Evolutionary conservation across 371 early-diverging fungal genomes (phyloP).

Genomic region (Lichtheimia corymbifera): DNA sequence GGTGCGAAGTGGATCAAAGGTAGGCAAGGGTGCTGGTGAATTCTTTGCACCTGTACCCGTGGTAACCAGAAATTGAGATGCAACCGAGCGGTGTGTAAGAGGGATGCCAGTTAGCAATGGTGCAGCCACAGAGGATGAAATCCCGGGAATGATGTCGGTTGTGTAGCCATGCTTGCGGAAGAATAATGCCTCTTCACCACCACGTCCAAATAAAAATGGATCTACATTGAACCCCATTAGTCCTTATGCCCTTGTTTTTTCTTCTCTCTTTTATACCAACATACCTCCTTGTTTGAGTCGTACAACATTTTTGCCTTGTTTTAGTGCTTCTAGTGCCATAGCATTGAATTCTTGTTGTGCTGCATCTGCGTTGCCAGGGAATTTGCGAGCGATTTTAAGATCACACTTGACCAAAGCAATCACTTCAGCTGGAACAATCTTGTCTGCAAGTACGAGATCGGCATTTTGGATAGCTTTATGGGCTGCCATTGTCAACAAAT

Average conservation of each 20-base stretch:
- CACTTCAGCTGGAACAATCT: slow-evolving; percentile 76
- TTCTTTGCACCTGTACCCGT: slow-evolving; percentile 73
- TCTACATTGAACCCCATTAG: slow-evolving; percentile 43
- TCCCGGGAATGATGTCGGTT: slow-evolving; percentile 80
- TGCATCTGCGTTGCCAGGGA: slow-evolving; percentile 69
- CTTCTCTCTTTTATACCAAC: background rate
- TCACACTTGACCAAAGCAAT: slow-evolving; percentile 55
- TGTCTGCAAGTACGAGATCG: slow-evolving; percentile 84
- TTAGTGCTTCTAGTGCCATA: slow-evolving; percentile 62
- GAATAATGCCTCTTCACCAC: slow-evolving; percentile 86
- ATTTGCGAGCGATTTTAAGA: slow-evolving; percentile 48
- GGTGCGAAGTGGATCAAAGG: slow-evolving; percentile 67
- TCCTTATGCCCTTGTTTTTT: background rate
- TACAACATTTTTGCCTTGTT: slow-evolving; percentile 73
- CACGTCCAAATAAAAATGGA: slow-evolving; percentile 91
- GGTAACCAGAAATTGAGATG: slow-evolving; percentile 83
- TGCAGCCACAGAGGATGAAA: slow-evolving; percentile 79
- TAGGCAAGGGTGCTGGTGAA: slow-evolving; percentile 58
- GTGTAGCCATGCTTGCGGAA: slow-evolving; percentile 68
- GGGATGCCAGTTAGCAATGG: slow-evolving; percentile 80
- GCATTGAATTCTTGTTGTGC: slow-evolving; percentile 83
- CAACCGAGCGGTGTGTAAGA: slow-evolving; percentile 85
- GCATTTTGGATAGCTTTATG: slow-evolving; percentile 67
- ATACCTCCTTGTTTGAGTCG: slow-evolving; percentile 82
- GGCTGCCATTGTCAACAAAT: slow-evolving; percentile 79